phyloP scores from a whole-genome alignment of 495 filamentous ascomycete species.

The Jackrogersella minutella region DNA sequence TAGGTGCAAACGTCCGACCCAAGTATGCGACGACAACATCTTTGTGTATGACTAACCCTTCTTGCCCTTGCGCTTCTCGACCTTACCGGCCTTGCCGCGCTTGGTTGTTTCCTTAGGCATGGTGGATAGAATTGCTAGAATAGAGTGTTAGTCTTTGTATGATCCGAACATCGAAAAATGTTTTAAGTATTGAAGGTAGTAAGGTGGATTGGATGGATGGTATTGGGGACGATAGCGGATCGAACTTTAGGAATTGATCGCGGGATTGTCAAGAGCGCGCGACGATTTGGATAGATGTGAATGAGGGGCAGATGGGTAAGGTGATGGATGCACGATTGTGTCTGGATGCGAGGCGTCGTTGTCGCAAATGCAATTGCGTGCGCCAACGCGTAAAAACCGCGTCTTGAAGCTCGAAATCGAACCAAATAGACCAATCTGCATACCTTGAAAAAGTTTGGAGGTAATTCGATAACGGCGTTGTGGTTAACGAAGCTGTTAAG shows the following conservation, averaged over 20 bases:
- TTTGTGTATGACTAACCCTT: slow-evolving; percentile 54
- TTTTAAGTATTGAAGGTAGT: not conserved
- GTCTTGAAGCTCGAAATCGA: slow-evolving; percentile 47
- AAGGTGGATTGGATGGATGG: not conserved
- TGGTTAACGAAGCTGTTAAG: slow-evolving; percentile 41
- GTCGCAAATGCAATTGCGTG: slow-evolving; percentile 51
- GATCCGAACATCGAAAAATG: not conserved
- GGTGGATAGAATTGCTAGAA: slow-evolving; percentile 40
- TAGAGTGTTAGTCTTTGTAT: slow-evolving; percentile 32
- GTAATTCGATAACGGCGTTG: slow-evolving; percentile 26
- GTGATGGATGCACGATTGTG: slow-evolving; percentile 27
- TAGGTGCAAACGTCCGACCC: not conserved
- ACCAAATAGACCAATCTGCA: slow-evolving; percentile 31
- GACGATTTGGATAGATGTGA: slow-evolving; percentile 19
- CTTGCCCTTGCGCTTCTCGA: slow-evolving; percentile 55
- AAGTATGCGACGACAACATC: not conserved
- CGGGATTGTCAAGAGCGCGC: slow-evolving; percentile 8
- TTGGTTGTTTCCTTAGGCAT: slow-evolving; percentile 61
- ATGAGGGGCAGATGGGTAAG: slow-evolving; percentile 35
- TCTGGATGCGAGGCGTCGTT: slow-evolving; percentile 22
- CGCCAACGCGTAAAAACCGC: slow-evolving; percentile 44
- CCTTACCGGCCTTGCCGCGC: slow-evolving; percentile 53
- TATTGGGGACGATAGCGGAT: not conserved
- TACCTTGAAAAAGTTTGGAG: slow-evolving; percentile 42
- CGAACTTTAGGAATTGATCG: not conserved